A percentile compares a stretch with the other conserved stretches of the same genome.
phyloP scores from a whole-genome alignment of 176 grass and related monocot species.

The Zoysia japonica region DNA sequence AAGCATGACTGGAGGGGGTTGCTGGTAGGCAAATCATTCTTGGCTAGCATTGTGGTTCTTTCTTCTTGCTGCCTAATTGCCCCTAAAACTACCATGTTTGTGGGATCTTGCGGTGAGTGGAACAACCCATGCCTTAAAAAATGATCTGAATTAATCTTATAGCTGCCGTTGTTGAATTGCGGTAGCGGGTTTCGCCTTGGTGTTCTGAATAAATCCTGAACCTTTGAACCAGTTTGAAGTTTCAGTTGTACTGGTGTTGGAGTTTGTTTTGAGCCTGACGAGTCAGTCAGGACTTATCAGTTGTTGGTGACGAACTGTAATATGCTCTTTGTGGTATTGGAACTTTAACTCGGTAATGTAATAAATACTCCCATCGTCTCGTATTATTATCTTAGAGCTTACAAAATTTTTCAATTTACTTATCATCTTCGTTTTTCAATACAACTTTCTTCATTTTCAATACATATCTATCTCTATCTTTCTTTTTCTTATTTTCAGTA shows the following conservation, averaged over 20 bases:
- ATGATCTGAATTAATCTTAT: background rate
- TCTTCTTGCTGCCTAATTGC: slow-evolving; percentile 29
- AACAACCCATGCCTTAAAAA: slow-evolving; percentile 14
- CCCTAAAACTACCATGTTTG: slow-evolving; percentile 29
- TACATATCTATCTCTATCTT: no score
- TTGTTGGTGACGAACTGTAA: slow-evolving; percentile 17
- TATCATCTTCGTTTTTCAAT: no score
- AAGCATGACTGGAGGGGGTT: slow-evolving; percentile 44
- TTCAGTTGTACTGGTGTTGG: background rate
- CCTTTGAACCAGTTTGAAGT: slow-evolving; percentile 16
- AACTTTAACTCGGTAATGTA: slow-evolving; percentile 8
- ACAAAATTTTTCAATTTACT: no score
- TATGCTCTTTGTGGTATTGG: slow-evolving; percentile 9
- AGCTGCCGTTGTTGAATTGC: background rate
- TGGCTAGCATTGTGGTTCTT: slow-evolving; percentile 61
- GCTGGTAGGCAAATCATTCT: slow-evolving; percentile 92
- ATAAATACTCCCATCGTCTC: no score
- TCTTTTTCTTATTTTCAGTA: no score
- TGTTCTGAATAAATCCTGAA: slow-evolving; percentile 37
- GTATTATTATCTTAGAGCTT: no score
- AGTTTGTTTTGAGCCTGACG: background rate
- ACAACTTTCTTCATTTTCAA: no score
- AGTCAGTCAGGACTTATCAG: background rate
- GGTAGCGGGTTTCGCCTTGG: slow-evolving; percentile 18
- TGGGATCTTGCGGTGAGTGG: slow-evolving; percentile 34